Conservation (phyloP, 805 yeast species). For the Lipomyces chichibuensis region DNA sequence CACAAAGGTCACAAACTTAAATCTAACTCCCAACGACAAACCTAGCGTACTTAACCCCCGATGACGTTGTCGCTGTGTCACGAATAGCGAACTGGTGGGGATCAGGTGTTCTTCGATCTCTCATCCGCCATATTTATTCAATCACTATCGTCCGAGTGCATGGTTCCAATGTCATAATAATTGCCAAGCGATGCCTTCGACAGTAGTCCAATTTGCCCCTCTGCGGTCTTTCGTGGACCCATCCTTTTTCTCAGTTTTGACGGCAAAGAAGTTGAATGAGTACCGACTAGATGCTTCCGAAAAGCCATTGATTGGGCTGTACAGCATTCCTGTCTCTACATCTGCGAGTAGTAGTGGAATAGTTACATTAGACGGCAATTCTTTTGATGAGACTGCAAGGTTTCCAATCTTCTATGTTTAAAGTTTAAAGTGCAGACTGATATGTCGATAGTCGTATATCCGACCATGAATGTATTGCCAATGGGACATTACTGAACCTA, state of each 20-base stretch:
- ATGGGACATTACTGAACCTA: constrained; percentile 59
- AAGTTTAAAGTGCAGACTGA: background rate
- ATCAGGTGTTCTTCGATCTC: too few relatives aligned
- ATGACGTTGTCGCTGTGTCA: background rate
- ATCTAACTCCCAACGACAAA: too few relatives aligned
- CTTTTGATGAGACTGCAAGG: constrained; percentile 10
- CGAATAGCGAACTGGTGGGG: background rate
- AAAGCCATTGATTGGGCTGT: constrained; percentile 50
- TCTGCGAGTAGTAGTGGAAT: constrained; percentile 39
- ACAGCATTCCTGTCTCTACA: constrained; percentile 38
- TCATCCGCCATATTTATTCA: background rate
- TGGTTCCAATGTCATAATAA: background rate
- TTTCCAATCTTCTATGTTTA: background rate
- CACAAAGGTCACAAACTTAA: too few relatives aligned
- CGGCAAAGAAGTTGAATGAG: constrained; percentile 72
- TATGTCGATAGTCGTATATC: background rate
- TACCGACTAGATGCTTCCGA: constrained; percentile 63
- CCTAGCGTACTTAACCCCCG: too few relatives aligned
- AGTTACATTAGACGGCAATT: constrained; percentile 38
- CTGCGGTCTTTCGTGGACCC: constrained; percentile 79
- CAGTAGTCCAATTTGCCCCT: constrained; percentile 49
- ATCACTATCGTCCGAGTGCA: background rate
- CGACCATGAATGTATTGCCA: constrained; percentile 26
- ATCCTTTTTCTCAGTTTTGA: constrained; percentile 76
- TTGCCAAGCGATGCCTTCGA: background rate